Percentiles rank a stretch among this genome's conserved stretches.
These are phyloP conservation scores for Nothopassalora personata DNA, from an alignment of 2,329 filamentous ascomycete species.

Conservation along the genomic window DNA sequence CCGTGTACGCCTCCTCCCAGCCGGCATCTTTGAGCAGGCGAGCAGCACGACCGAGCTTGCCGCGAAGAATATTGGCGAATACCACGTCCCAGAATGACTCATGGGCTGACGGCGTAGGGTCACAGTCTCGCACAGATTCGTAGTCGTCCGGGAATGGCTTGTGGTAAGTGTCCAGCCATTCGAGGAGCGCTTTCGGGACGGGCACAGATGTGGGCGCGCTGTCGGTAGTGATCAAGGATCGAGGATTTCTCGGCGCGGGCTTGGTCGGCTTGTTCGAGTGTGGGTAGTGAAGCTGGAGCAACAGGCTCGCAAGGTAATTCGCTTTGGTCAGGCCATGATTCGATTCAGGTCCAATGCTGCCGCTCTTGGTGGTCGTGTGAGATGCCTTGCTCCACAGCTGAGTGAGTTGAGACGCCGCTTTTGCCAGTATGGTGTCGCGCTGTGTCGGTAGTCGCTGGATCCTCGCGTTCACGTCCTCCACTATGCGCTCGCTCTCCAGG, in stretches of 20 bases:
- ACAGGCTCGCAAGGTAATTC: slow-evolving; percentile 68
- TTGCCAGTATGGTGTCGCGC: slow-evolving; percentile 10
- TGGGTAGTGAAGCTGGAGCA: slow-evolving; percentile 74
- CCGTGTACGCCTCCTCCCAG: slow-evolving; percentile 68
- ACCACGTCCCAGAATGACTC: slow-evolving; percentile 79
- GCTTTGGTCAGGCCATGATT: slow-evolving; percentile 65
- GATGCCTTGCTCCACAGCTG: slow-evolving; percentile 26
- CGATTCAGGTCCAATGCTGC: slow-evolving; percentile 39
- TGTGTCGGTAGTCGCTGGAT: slow-evolving; percentile 27
- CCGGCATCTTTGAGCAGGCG: slow-evolving; percentile 66
- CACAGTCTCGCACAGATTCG: slow-evolving; percentile 56
- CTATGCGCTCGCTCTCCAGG: slow-evolving; percentile 66
- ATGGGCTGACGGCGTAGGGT: slow-evolving; percentile 70
- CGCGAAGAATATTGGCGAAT: slow-evolving; percentile 68
- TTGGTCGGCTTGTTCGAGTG: slow-evolving; percentile 32
- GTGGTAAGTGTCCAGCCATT: slow-evolving; percentile 76
- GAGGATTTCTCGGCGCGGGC: not conserved
- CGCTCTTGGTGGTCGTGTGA: slow-evolving; percentile 25
- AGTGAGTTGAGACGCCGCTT: slow-evolving; percentile 26
- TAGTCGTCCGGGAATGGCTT: slow-evolving; percentile 65
- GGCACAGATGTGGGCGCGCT: slow-evolving; percentile 7
- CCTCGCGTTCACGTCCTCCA: slow-evolving; percentile 42
- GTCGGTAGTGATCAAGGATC: slow-evolving; percentile 35
- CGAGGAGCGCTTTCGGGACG: slow-evolving; percentile 71
- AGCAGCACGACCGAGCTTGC: slow-evolving; percentile 63